Conservation (phyloP, 2,329 filamentous ascomycete species). For the Fusarium floridanum region DNA sequence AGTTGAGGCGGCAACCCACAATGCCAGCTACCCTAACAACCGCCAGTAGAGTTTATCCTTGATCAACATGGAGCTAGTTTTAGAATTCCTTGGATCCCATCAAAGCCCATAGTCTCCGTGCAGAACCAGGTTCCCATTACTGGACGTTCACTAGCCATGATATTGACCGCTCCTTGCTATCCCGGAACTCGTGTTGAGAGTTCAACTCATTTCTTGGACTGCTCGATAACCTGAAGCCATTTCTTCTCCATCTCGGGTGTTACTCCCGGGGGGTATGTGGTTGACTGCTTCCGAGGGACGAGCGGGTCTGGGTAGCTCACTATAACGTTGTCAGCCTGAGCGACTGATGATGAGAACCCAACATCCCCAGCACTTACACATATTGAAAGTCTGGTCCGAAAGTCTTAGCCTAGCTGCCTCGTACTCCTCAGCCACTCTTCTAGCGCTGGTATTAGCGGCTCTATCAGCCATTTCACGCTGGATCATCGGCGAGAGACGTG, state of each 20-base stretch:
- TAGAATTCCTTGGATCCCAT: neutral
- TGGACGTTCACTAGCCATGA: too few relatives aligned
- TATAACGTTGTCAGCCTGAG: slow-evolving; percentile 29
- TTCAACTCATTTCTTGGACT: slow-evolving; percentile 20
- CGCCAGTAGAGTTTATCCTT: neutral
- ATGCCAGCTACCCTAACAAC: neutral
- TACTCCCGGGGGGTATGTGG: slow-evolving; percentile 54
- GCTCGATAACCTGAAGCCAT: slow-evolving; percentile 53
- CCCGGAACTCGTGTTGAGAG: neutral
- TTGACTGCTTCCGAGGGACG: slow-evolving; percentile 51
- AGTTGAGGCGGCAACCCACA: neutral
- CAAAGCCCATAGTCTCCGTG: neutral
- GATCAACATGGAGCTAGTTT: neutral
- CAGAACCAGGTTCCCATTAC: neutral
- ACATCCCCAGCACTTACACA: slow-evolving; percentile 52
- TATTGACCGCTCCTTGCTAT: neutral
- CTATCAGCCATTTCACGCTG: slow-evolving; percentile 42
- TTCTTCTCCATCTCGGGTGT: slow-evolving; percentile 57
- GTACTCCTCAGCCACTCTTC: slow-evolving; percentile 59
- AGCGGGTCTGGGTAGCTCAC: slow-evolving; percentile 61
- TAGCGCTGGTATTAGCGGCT: slow-evolving; percentile 46
- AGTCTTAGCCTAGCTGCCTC: slow-evolving; percentile 56
- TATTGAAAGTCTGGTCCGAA: slow-evolving; percentile 60
- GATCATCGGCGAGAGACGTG: slow-evolving; percentile 31
- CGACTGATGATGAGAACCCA: neutral